Evolutionary conservation across 164 flowering plant species (phyloP), one percentile per base, ranked within the genome.

Genomic region (Kingdonia uniflora): DNA sequence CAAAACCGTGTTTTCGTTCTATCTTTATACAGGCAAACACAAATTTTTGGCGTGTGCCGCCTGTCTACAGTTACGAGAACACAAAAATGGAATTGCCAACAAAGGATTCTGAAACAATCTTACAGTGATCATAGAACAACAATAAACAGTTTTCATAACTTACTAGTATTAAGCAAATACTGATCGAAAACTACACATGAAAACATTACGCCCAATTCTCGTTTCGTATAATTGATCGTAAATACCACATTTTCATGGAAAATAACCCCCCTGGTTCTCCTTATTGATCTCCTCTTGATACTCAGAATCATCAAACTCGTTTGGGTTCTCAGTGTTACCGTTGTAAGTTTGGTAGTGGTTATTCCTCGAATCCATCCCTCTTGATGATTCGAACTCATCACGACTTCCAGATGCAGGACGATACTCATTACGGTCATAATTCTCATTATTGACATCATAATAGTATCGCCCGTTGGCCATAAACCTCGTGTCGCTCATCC

Each of bases 401-500:
- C 37, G 10, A 19, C 42, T 60, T 20, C 42, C 23, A 13, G 5
- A 10, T 11, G 11, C 44, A 1, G 63, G 17, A 19, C 45, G 70
- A 19, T 60, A 53, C 47, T 51, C 52, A 19, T 61, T 55, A 21
- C 24, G 42, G 25, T 60, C 33, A 25, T 33, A 5, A 39, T 52
- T 49, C 45, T 62, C 73, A 50, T 60, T 56, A 6, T 52, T 29
- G 10, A 59, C 40, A 47, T 68, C 56, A 14, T 71, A 54, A 50
- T 46, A 63, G 54, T 72, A 72, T 73, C 52, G 76, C 0, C 76
- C 73, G 46, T 69, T 68, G 51, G 65, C 79, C 57, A 76, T 0
- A 43, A 59, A 68, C 55, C 72, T 64, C 7, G 79, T 77, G 65
- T 77, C 79, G 48, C 81, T 77, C 76, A 69, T 64, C 23, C 78